Evolutionary conservation across 768 basidiomycete genomes (phyloP), one percentile per base, ranked within the genome.

Genomic region (Boletus vinaceobasis): DNA sequence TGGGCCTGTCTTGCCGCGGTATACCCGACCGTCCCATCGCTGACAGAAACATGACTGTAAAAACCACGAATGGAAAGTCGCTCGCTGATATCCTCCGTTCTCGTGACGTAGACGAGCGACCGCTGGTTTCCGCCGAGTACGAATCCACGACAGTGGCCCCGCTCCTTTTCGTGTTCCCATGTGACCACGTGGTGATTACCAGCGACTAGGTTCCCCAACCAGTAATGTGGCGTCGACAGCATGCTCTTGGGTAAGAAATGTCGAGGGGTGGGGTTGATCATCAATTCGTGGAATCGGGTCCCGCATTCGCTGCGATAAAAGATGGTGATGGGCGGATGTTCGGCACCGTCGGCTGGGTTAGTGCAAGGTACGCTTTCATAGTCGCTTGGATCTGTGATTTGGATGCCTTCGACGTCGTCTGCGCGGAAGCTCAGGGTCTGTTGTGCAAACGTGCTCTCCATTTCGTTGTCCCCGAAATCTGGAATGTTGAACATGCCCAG

Each of bases 1-100:
- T 60, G 55, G 11, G 55, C 43, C 43, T 64, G 53, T 52, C 62
- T 59, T 26, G 60, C 60, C 1, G 55, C 48, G 15, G 53, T 47
- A 31, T 63, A 69, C 33, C 52, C 71, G 5, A 53, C 67, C 52
- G 46, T 56, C 42, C 57, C 73, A 59, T 50, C 73, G 72, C 60
- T 71, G 72, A 58, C 73, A 50, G 66, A 78, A 74, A 61, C 37
- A 23, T 72, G 63, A 46, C 72, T 70, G 52, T 70, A 73, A 43
- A 72, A 70, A 1, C 63, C 63, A 14, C 61, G 65, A 10, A 72
- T n/a, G 23, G 65, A 62, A 3, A 67, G 63, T 14, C 58, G 61
- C 17, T 71, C 72, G 1, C 57, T 39, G 37, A 62, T 65, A 31
- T 67, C 65, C 7, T 66, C 60, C 6, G 61, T 57, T 11, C 62